These are phyloP conservation scores for Boletus reticulatus DNA, from an alignment of 768 basidiomycete genomes.

Conservation along the genomic window DNA sequence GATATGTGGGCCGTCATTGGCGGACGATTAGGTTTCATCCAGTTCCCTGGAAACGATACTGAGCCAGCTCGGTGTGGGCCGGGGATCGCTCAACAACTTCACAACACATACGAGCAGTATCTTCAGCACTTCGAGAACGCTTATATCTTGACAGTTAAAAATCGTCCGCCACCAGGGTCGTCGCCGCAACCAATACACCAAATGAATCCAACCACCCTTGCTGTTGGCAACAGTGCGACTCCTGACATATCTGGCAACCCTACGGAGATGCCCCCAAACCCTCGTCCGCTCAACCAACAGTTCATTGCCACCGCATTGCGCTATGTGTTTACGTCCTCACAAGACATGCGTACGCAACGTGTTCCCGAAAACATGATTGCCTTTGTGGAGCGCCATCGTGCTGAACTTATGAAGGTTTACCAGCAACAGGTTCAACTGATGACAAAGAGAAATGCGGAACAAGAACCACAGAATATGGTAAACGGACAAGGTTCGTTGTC, in stretches of 20 bases:
- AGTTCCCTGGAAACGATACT: constrained; percentile 57
- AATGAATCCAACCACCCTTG: constrained; percentile 10
- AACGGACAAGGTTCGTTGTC: constrained; percentile 18
- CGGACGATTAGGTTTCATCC: constrained; percentile 62
- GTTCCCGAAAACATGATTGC: constrained; percentile 50
- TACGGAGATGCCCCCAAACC: constrained; percentile 19
- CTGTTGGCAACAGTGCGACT: constrained; percentile 8
- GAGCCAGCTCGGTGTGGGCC: constrained; percentile 66
- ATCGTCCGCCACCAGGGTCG: constrained; percentile 13
- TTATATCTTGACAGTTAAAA: constrained; percentile 43
- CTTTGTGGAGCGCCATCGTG: constrained; percentile 56
- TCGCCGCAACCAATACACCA: constrained; percentile 14
- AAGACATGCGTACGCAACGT: constrained; percentile 52
- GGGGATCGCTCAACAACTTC: constrained; percentile 56
- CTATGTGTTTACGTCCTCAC: constrained; percentile 43
- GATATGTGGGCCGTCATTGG: constrained; percentile 68
- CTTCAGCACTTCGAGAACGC: constrained; percentile 55
- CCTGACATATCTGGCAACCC: constrained; percentile 14
- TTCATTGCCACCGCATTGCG: constrained; percentile 45
- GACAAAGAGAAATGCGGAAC: constrained; percentile 21
- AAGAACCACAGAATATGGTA: constrained; percentile 20
- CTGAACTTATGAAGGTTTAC: constrained; percentile 23
- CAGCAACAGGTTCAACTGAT: constrained; percentile 25
- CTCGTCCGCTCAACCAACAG: constrained; percentile 23
- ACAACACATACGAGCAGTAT: constrained; percentile 58